phyloP scores from a whole-genome alignment of 2,329 filamentous ascomycete genomes.

The Apiospora saccharicola region DNA sequence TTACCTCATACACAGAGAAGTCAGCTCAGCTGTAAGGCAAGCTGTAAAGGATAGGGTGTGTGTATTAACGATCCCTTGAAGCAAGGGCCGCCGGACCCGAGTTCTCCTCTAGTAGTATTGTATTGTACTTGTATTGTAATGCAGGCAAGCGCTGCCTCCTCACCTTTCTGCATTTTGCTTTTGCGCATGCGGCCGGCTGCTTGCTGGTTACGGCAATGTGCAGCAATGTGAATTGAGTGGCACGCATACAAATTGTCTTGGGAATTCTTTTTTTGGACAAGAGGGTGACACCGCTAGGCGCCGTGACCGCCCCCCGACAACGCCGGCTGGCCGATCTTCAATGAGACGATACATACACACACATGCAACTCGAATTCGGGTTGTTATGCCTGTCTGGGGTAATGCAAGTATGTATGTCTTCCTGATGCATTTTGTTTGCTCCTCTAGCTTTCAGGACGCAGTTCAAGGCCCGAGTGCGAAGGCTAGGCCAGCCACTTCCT shows the following conservation, averaged over 20 bases:
- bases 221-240: background rate
- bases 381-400: background rate
- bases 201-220: no score
- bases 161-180: background rate
- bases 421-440: background rate
- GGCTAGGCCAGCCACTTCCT: slow-evolving; percentile 12
- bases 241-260: background rate
- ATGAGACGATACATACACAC: background rate
- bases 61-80: background rate
- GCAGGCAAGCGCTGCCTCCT: background rate
- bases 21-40: background rate
- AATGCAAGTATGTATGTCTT: background rate
- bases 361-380: background rate
- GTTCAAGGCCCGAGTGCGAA: background rate
- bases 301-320: background rate
- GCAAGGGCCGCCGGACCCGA: background rate
- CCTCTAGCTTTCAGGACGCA: background rate
- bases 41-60: background rate
- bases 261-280: background rate
- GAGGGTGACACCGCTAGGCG: background rate
- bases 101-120: background rate
- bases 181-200: background rate
- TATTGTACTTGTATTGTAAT: background rate
- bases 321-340: background rate
- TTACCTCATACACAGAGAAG: background rate